A percentile compares a stretch with the other conserved stretches of the same genome.
phyloP scores from a whole-genome alignment of 2,329 filamentous ascomycete species.

The Clarireedia homoeocarpa region DNA sequence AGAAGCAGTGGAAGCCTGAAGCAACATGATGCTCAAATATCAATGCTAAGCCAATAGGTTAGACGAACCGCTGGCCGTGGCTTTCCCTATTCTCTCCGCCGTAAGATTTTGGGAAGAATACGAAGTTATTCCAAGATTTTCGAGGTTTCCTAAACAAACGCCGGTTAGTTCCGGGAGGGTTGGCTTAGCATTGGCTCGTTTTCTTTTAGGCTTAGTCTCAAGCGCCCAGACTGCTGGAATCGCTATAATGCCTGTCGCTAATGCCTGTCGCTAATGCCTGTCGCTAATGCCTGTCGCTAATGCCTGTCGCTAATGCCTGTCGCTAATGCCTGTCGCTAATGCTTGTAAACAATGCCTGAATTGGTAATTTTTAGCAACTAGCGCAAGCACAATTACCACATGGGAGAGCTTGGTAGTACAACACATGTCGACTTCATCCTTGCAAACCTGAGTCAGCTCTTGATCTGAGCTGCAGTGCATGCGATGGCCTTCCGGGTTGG shows the following conservation, averaged over 20 bases:
- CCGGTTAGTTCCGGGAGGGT: not conserved
- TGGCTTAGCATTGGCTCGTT: not conserved
- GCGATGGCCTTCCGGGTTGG: no score
- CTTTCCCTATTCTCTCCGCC: not conserved
- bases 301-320: no score
- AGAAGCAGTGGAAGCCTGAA: not conserved
- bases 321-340: not conserved
- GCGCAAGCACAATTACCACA: no score
- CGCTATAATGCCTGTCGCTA: not conserved
- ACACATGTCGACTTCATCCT: no score
- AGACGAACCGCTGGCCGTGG: conserved; percentile 5
- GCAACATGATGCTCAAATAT: not conserved
- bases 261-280: not conserved
- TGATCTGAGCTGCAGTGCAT: no score
- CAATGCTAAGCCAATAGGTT: conserved; percentile 3
- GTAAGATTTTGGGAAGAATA: not conserved
- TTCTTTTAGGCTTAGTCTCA: not conserved
- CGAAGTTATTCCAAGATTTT: not conserved
- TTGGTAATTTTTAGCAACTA: no score
- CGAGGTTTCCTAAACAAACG: not conserved
- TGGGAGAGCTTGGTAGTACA: no score
- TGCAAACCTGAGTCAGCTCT: no score
- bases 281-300: no score
- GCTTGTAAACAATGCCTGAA: no score
- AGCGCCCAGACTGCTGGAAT: not conserved